These are phyloP conservation scores for Cudoniella acicularis DNA, from an alignment of 495 filamentous ascomycete genomes.

Conservation along the genomic window DNA sequence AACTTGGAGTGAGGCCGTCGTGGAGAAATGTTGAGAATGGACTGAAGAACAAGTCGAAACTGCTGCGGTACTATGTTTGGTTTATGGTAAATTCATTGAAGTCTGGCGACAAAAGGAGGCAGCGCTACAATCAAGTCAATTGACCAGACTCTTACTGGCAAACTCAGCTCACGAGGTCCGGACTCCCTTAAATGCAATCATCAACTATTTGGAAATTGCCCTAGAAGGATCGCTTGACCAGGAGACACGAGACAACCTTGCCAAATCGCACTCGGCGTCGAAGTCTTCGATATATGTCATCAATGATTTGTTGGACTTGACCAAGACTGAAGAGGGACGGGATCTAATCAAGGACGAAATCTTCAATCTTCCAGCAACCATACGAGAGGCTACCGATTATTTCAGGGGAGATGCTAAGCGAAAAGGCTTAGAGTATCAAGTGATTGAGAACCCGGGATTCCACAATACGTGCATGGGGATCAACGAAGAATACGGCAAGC, in stretches of 20 bases:
- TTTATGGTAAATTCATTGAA: constrained; percentile 72
- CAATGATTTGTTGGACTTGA: constrained; percentile 90
- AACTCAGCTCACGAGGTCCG: constrained; percentile 96
- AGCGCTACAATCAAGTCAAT: constrained; percentile 73
- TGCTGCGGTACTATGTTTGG: constrained; percentile 81
- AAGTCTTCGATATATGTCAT: constrained; percentile 95
- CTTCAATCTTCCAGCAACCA: constrained; percentile 68
- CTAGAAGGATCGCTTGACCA: constrained; percentile 77
- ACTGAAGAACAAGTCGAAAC: constrained; percentile 76
- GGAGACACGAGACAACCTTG: constrained; percentile 84
- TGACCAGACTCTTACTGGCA: constrained; percentile 77
- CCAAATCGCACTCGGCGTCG: constrained; percentile 89
- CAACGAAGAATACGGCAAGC: constrained; percentile 74
- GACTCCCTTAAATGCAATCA: constrained; percentile 91
- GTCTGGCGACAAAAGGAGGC: constrained; percentile 94
- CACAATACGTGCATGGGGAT: constrained; percentile 71
- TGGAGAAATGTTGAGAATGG: constrained; percentile 73
- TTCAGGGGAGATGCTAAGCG: constrained; percentile 72
- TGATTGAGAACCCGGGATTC: constrained; percentile 68
- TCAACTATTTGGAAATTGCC: constrained; percentile 94
- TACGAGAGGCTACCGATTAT: constrained; percentile 72
- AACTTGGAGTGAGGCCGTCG: constrained; percentile 71
- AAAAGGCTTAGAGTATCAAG: constrained; percentile 67
- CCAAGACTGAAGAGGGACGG: constrained; percentile 81
- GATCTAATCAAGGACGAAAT: constrained; percentile 76